Conservation (phyloP, 1,139 yeast species). For the Yamadazyma dendronema region DNA sequence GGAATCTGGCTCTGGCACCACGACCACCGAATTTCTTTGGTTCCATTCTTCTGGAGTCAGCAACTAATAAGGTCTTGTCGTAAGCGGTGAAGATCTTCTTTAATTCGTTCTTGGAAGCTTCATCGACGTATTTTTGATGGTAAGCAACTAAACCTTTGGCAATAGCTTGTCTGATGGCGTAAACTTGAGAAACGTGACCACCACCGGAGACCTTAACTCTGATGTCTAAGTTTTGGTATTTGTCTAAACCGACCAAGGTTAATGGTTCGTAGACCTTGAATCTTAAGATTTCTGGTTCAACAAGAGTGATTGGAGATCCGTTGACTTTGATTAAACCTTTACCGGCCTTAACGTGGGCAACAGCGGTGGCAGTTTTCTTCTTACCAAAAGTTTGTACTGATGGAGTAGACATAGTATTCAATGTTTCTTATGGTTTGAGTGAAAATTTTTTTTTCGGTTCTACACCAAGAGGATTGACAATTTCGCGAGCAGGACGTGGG, state of each 20-base stretch:
- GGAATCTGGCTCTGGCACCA: constrained; percentile 99
- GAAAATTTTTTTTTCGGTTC: constrained; percentile 10
- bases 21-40: constrained; percentile 99
- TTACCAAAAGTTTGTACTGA: constrained; percentile 95
- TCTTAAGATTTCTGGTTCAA: constrained; percentile 98
- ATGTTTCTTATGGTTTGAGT: constrained; percentile 15
- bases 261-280: constrained; percentile 99
- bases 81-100: constrained; percentile 96
- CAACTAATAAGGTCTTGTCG: constrained; percentile 99
- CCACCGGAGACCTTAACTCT: constrained; percentile 99
- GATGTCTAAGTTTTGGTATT: constrained; percentile 97
- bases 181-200: constrained; percentile 99
- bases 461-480: constrained; percentile 1
- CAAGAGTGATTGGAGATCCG: constrained; percentile 99
- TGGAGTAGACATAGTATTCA: constrained; percentile 56
- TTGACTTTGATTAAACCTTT: constrained; percentile 98
- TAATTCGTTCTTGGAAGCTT: constrained; percentile 98
- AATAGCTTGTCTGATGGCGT: constrained; percentile 99
- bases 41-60: constrained; percentile 99
- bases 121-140: constrained; percentile 99
- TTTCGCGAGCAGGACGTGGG: constrained; percentile 1
- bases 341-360: constrained; percentile 99
- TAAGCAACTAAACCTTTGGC: constrained; percentile 99
- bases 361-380: constrained; percentile 99
- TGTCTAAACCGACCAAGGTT: constrained; percentile 97